Base-by-base conservation (phyloP, 2,329 filamentous ascomycete genomes). In the Paramyrothecium roridum region DNA sequence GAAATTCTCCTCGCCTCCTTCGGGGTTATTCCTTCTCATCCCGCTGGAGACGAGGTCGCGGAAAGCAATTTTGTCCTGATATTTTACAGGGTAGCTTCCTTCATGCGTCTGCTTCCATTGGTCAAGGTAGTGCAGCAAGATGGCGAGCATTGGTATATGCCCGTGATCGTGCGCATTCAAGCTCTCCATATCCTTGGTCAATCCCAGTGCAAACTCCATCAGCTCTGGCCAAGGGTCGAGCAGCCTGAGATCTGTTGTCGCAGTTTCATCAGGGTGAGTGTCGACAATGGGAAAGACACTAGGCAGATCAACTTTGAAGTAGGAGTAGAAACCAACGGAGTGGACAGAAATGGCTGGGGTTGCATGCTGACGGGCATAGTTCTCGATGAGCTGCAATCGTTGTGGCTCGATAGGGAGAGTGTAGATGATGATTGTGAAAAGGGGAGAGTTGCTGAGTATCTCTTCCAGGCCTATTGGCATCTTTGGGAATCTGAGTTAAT, bases 1-100 rank as follows among this genome's bases (percentile, higher is more conserved):
- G 67, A 92, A 99, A 71, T 99, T 99, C 75, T 99, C 95, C 68
- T 99, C 95, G 55, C 89, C 90, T 48, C 92, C 93, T 70, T 96
- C 92, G 1, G 91, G 72, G 56, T 86, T 96, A 62, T 88, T 77
- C 52, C 78, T 89, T 63, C 92, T 84, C 63, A 88, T 83, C 3
- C 82, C 85, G 7, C 80, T 78, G 12, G 85, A 78, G 1, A 99
- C 84, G 13, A 87, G 73, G 26, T 86, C 82, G 54, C 90, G 82
- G 69, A 99, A 98, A 16, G 86, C 86, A 8, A 80, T 87, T 77
- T 99, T 99, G 60, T 98, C 91, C 59, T 88, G 85, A 73, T 96
- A 97, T 3, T 80, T 87, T 12, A 78, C 78, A 4, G 95, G 95
- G 40, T 83, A 76, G 33, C 82, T 78, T 17, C 89, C 90, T 53